Evolutionary conservation across 2,329 filamentous ascomycete genomes (phyloP).

Genomic region (Leptographium procerum): DNA sequence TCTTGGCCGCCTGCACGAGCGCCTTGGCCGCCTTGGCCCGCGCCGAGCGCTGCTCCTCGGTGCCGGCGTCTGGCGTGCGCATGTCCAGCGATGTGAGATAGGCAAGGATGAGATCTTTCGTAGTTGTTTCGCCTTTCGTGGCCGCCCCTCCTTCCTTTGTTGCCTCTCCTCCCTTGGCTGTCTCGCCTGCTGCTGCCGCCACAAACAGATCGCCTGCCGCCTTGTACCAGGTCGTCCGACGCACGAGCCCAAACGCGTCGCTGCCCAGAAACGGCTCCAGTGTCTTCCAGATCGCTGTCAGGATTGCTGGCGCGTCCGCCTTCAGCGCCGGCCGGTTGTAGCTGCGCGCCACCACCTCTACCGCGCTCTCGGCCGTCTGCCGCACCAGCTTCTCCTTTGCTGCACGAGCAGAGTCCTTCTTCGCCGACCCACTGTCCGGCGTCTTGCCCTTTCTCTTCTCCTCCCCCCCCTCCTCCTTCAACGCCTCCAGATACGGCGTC

Average conservation of each 20-base stretch:
- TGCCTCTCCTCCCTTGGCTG: background rate
- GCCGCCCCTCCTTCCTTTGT: conserved; percentile 6
- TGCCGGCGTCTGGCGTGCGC: conserved; percentile 30
- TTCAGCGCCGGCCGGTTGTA: conserved; percentile 32
- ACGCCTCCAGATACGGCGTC: conserved; percentile 47
- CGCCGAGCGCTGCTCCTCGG: conserved; percentile 38
- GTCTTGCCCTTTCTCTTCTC: conserved; percentile 18
- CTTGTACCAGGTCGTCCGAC: conserved; percentile 41
- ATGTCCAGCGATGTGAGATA: conserved; percentile 38
- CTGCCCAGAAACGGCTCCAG: conserved; percentile 30
- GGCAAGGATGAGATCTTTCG: conserved; percentile 15
- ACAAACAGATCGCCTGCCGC: conserved; percentile 36
- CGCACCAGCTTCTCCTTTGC: conserved; percentile 28
- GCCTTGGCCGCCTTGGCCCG: conserved; percentile 34
- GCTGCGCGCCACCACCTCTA: conserved; percentile 38
- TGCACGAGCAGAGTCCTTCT: background rate
- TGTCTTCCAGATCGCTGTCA: conserved; percentile 27
- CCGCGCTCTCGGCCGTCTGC: conserved; percentile 34
- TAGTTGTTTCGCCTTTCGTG: background rate
- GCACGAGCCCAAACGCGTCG: conserved; percentile 28
- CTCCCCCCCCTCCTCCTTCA: conserved; percentile 54
- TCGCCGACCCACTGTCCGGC: conserved; percentile 1
- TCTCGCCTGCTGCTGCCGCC: conserved; percentile 12
- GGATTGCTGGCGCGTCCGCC: conserved; percentile 23
- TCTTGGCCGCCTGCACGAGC: conserved; percentile 28